Evolutionary conservation across 257 asterid genomes (phyloP).

Genomic region (Scutellaria barbata): DNA sequence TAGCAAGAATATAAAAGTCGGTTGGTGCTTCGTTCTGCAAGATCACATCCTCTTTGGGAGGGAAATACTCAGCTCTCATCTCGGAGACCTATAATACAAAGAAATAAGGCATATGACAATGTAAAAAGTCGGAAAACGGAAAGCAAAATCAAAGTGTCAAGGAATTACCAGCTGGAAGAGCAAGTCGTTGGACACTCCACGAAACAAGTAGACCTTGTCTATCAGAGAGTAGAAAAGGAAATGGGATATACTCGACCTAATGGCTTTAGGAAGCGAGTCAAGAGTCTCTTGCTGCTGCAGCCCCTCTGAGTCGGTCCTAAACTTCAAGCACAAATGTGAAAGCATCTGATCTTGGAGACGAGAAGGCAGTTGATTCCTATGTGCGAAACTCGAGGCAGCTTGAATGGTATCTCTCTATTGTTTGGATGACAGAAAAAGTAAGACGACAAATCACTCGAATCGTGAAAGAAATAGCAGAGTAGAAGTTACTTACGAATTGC

Average conservation of each 20-base stretch:
- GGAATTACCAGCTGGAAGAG: conserved; percentile 59
- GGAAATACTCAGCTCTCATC: conserved; percentile 68
- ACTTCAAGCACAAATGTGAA: conserved; percentile 60
- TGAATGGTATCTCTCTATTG: conserved; percentile 62
- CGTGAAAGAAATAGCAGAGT: neutral
- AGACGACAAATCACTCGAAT: neutral
- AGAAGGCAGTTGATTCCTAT: conserved; percentile 57
- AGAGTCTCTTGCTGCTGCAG: conserved; percentile 63
- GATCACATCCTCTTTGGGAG: conserved; percentile 67
- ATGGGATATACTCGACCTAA: conserved; percentile 54
- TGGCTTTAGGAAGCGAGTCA: conserved; percentile 62
- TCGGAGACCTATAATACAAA: conserved; percentile 51
- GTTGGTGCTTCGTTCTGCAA: conserved; percentile 72
- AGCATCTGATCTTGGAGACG: conserved; percentile 68
- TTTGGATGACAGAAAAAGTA: neutral
- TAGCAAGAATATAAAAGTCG: conserved; percentile 58
- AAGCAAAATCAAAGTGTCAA: neutral
- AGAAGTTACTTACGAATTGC: conserved; percentile 48
- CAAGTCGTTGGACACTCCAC: conserved; percentile 59
- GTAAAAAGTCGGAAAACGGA: neutral
- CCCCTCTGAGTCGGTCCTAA: conserved; percentile 61
- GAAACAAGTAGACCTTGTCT: conserved; percentile 61
- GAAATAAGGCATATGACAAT: neutral
- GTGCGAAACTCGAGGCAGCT: conserved; percentile 61
- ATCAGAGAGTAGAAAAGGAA: conserved; percentile 56